Evolutionary conservation across 108 stramenopile species (phyloP).

Genomic region (Mediolabrus comicus): DNA sequence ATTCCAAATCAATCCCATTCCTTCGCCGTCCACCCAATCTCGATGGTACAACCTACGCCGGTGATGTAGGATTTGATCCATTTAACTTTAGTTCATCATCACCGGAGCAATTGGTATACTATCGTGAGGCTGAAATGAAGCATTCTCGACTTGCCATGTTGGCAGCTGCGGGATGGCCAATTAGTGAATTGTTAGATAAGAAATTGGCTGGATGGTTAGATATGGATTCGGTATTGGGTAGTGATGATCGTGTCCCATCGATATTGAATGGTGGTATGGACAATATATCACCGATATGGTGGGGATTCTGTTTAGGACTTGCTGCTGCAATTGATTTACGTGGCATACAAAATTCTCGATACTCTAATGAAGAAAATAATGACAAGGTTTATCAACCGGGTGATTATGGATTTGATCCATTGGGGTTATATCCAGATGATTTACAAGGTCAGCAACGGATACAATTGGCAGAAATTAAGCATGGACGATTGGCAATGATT

Average conservation of each 20-base stretch:
- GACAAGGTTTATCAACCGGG: conserved; percentile 54
- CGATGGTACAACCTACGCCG: conserved; percentile 52
- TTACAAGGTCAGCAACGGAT: conserved; percentile 53
- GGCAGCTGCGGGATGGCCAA: conserved; percentile 84
- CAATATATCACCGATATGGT: conserved; percentile 61
- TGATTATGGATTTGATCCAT: conserved; percentile 85
- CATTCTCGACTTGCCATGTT: conserved; percentile 88
- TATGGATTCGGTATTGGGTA: too few species aligned
- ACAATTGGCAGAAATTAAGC: conserved; percentile 87
- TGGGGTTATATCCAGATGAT: conserved; percentile 70
- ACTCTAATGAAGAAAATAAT: conserved; percentile 28
- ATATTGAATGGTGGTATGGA: conserved; percentile 79
- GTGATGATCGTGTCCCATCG: conserved; percentile 69
- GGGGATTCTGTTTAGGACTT: conserved; percentile 78
- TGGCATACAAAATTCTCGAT: conserved; percentile 45
- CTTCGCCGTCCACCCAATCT: conserved; percentile 54
- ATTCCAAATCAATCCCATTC: conserved; percentile 68
- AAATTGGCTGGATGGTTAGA: too few species aligned
- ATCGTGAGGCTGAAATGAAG: conserved; percentile 87
- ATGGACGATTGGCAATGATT: conserved; percentile 83
- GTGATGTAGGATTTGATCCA: conserved; percentile 91
- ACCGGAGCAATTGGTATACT: conserved; percentile 51
- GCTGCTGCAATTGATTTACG: conserved; percentile 75
- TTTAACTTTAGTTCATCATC: conserved; percentile 57
- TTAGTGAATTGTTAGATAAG: conserved; percentile 77